A percentile compares a stretch with the other conserved stretches of the same genome.
Conservation (phyloP, 148 eudicot species). For the Suaeda aralocaspica region DNA sequence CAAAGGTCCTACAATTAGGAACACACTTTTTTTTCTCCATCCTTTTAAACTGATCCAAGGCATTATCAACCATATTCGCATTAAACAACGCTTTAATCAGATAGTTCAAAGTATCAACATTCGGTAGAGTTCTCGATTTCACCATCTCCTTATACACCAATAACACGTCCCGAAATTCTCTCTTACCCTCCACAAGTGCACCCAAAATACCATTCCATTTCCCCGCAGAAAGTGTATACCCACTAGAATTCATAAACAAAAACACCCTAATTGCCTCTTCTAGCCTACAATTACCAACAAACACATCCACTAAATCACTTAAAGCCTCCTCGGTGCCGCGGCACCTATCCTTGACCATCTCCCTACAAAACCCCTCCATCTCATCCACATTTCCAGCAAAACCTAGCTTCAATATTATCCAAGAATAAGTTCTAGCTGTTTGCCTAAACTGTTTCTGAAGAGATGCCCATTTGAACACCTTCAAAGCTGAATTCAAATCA, state of each 20-base stretch:
- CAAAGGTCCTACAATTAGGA: constrained; percentile 65
- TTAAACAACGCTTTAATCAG: constrained; percentile 54
- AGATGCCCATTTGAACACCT: constrained; percentile 68
- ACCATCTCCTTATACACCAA: constrained; percentile 74
- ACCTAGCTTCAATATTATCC: constrained; percentile 54
- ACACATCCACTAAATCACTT: constrained; percentile 39
- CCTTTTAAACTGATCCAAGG: constrained; percentile 58
- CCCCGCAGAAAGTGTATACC: constrained; percentile 34
- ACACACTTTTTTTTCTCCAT: constrained; percentile 53
- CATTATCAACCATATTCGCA: constrained; percentile 41
- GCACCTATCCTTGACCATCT: constrained; percentile 48
- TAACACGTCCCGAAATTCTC: constrained; percentile 48
- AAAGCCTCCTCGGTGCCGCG: constrained; percentile 37
- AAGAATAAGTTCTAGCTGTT: constrained; percentile 44
- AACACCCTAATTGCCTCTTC: constrained; percentile 51
- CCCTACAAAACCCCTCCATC: constrained; percentile 58
- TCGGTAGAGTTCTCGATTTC: constrained; percentile 49
- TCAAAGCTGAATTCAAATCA: constrained; percentile 57
- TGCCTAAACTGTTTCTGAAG: constrained; percentile 55
- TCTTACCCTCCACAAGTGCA: constrained; percentile 47
- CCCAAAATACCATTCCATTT: constrained; percentile 44
- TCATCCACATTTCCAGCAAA: constrained; percentile 52
- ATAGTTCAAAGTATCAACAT: constrained; percentile 52
- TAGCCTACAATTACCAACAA: constrained; percentile 44
- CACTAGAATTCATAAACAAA: constrained; percentile 34